These are phyloP conservation scores for Trichomonascaceae sp. DNA, from an alignment of 1,139 yeast species.

Conservation along the genomic window DNA sequence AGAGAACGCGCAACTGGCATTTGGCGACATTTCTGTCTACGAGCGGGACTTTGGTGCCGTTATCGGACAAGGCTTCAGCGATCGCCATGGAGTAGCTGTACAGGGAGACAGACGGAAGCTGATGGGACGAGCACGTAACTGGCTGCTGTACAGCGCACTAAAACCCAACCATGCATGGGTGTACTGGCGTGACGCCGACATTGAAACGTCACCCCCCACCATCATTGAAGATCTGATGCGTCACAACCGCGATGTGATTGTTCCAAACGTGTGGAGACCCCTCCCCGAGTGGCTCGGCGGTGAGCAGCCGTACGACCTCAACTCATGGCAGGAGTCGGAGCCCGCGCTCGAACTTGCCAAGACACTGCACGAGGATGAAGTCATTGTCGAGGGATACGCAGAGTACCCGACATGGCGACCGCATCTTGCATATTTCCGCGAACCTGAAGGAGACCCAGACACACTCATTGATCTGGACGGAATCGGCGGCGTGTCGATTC, in stretches of 20 bases:
- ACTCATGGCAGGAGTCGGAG: conserved; percentile 84
- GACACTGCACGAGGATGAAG: conserved; percentile 68
- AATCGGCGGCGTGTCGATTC: conserved; percentile 81
- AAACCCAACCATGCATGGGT: conserved; percentile 64
- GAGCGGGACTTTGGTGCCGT: conserved; percentile 60
- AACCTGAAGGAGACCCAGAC: conserved; percentile 71
- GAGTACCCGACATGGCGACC: conserved; percentile 92
- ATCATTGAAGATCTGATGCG: conserved; percentile 55
- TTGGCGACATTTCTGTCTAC: conserved; percentile 26
- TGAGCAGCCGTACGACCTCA: conserved; percentile 83
- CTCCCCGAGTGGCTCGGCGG: conserved; percentile 80
- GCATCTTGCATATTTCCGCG: conserved; percentile 74
- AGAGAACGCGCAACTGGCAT: conserved; percentile 2
- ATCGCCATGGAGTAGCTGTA: conserved; percentile 59
- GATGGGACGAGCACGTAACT: conserved; percentile 63
- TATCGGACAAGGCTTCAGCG: conserved; percentile 72
- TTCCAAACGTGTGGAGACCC: conserved; percentile 90
- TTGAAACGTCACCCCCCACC: conserved; percentile 47
- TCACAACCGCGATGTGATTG: conserved; percentile 52
- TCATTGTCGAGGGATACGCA: conserved; percentile 84
- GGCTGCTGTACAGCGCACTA: conserved; percentile 48
- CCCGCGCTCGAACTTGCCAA: conserved; percentile 71
- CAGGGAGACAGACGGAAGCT: conserved; percentile 60
- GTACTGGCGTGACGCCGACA: conserved; percentile 66
- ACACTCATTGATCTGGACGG: conserved; percentile 87